Evolutionary conservation across 257 asterid species (phyloP).

Genomic region (Przewalskia tangutica): DNA sequence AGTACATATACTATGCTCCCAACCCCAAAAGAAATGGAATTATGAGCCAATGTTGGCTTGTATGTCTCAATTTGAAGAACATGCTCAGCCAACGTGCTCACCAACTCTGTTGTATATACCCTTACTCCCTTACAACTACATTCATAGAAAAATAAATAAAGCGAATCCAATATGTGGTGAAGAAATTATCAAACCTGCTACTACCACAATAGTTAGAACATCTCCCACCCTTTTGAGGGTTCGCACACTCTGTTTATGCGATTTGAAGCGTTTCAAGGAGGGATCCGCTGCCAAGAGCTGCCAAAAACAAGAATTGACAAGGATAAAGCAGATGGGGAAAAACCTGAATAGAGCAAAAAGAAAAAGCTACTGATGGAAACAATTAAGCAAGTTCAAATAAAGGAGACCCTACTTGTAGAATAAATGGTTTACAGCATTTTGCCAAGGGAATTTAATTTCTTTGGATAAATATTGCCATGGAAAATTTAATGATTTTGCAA

Average conservation of each 20-base stretch:
- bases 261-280: conserved; percentile 54
- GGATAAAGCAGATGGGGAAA: neutral
- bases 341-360: neutral
- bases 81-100: neutral
- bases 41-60: neutral
- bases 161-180: neutral
- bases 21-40: neutral
- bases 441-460: neutral
- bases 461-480: no score
- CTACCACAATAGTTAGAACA: conserved; percentile 53
- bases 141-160: neutral
- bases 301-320: conserved; percentile 12
- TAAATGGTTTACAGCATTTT: neutral
- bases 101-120: neutral
- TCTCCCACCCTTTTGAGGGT: conserved; percentile 58
- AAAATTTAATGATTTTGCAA: neutral
- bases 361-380: neutral
- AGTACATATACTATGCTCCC: neutral
- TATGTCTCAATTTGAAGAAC: neutral
- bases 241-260: conserved; percentile 47
- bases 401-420: neutral
- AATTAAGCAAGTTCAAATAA: neutral
- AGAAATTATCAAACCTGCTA: conserved; percentile 43
- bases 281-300: conserved; percentile 75
- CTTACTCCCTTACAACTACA: neutral